Evolutionary conservation across 139 green algal species (phyloP), one percentile per base, ranked within the genome.

Genomic region (Helicosporidium sp.): DNA sequence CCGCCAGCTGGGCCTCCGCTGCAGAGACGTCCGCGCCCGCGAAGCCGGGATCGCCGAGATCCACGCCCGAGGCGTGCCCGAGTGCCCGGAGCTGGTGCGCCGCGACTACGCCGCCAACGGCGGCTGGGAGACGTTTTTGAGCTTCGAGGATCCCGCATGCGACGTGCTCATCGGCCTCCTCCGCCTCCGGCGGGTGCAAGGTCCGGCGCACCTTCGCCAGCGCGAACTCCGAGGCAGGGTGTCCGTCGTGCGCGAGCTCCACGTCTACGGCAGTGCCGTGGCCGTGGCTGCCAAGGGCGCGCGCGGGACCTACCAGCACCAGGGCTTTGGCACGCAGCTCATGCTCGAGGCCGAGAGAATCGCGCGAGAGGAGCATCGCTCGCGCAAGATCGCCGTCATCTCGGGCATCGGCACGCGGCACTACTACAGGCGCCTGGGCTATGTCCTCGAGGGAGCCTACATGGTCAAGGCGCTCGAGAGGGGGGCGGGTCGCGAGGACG

Each of bases 11-110:
- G 85, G 87, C 5, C 68, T 94, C 27, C 46, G 63, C 12, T 90
- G 77, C 67, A 69, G 84, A 25, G 87, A 96, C 43, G 84, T 96
- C 44, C 75, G 87, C 44, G 94, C 85, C 2, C 71, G 88, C 1
- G 88, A 97, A 68, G 81, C 73, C 2, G 88, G 88, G 46, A 96
- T 97, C 43, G 82, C 94, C 64, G 87, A 94, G 68, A 88, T 97
- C 20, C 86, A 97, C 31, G 10, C 31, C 20, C 68, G 75, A 65
- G 69, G 84, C 18, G 52, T 54, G 23, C 80, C 85, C 2, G 67
- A 83, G 8, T 73, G 87, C 41, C 83, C 96, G 41, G 88, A 98
- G 74, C 73, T 95, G 2, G 74, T 98, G 27, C 63, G 88, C 31
- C 57, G 88, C 3, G 88, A 96, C 62, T 96, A 96, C 48, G 59